Evolutionary conservation across 768 basidiomycete genomes (phyloP), one percentile per base, ranked within the genome.

Genomic region (Mycena pura): DNA sequence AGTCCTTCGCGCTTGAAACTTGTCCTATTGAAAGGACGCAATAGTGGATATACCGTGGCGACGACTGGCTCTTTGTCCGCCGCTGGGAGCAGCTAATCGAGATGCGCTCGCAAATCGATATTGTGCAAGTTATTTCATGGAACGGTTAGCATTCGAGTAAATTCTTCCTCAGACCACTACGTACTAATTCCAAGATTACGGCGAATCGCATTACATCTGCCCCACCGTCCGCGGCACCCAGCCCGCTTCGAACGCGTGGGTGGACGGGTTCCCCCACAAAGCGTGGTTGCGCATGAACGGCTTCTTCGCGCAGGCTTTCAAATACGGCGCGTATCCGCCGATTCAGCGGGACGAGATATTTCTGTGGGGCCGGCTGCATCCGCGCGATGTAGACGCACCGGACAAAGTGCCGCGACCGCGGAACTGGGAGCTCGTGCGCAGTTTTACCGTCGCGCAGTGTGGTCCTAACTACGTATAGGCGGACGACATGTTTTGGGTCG

Each of bases 121-220:
- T 82, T 55, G 76, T 82, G 28, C 81, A 86, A 70, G 78, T 86
- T 64, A 75, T 83, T 52, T 84, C 82, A 36, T 86, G 84, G 84
- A 86, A 86, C 73, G 81, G 85, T 73, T 17, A 13, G 4, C 21
- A 29, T 38, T 19, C 7, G n/a, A n/a, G n/a, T n/a, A n/a, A n/a
- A 5, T 22, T 39, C 5, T 19, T 5, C 21, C 8, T 15, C 22
- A 19, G 13, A 22, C 29, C 22, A 11, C 44, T 31, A 22, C 8
- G 17, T 15, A 14, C 49, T 32, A 9, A 46, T 36, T 19, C 38
- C 29, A 28, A 64, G 63, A 64, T 29, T 64, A 64, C 61, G 80
- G 79, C 57, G 84, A 84, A 70, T 80, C 80, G 13, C 81, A 82
- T 56, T 85, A 85, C 71, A 76, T 84, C 46, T 82, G 82, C 41